Evolutionary conservation across 176 grass and related monocot species (phyloP), one percentile per base, ranked within the genome.

Genomic region (Guadua angustifolia): DNA sequence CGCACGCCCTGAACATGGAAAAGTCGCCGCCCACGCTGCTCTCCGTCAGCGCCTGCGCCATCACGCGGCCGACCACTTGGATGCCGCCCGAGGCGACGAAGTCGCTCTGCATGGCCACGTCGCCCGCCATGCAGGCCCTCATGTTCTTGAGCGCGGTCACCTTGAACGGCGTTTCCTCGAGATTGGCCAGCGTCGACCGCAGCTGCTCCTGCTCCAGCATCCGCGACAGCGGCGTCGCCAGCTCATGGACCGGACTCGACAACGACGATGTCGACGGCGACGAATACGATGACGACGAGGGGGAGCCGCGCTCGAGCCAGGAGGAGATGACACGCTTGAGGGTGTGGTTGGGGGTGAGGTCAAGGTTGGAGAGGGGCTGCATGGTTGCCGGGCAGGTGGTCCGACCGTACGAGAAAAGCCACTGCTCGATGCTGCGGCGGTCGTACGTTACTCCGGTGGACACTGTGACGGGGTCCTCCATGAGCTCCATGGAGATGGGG

Each of bases 401-500:
- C 81, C 86, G 82, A 47, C 93, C 89, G 90, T 89, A 92, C 4
- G 53, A 33, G 69, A 92, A 89, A 35, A 97, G 69, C 94, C 94
- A 97, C 71, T 75, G 88, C 83, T 97, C 90, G 45, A 97, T 97
- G 94, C 86, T 94, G 72, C 83, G 87, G 47, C 88, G 82, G 75
- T 97, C 92, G 74, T 97, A 97, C 21, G 90, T 97, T 14, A 94
- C 90, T 43, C 94, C 94, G 63, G 94, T 97, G 77, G 88, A 87
- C 32, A 97, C 69, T 5, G 86, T 97, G 46, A 97, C 90, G 42
- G 94, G 94, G 53, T 97, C 94, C 69, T 88, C 88, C 92, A 97
- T 97, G 58, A 97, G 86, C 69, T 97, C 94, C 92, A 97, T 86
- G 63, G 94, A 94, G 74, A 97, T 97, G 47, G 94, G 94, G 86